phyloP scores from a whole-genome alignment of 1,139 yeast genomes.

The Geotrichum macrosporum region DNA sequence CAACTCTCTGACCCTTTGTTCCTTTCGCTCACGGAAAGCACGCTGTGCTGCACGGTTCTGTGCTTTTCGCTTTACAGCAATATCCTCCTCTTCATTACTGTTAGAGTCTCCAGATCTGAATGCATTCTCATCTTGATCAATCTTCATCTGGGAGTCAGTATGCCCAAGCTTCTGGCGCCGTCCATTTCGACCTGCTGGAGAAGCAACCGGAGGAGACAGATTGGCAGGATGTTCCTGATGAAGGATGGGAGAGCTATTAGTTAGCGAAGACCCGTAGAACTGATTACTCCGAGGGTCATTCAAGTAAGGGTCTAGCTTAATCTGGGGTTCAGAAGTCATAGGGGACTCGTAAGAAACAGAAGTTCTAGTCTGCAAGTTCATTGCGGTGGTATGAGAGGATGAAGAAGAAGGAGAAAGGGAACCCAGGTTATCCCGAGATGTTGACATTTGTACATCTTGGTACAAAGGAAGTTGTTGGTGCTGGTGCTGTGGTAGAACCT shows the following conservation, averaged over 20 bases:
- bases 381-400: slow-evolving; percentile 5
- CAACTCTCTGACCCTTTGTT: slow-evolving; percentile 63
- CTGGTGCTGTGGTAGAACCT: background rate
- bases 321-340: slow-evolving; percentile 1
- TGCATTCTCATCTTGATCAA: background rate
- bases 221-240: slow-evolving; percentile 2
- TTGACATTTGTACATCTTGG: background rate
- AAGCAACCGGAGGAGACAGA: slow-evolving; percentile 4
- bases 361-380: background rate
- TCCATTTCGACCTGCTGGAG: background rate
- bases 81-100: slow-evolving; percentile 43
- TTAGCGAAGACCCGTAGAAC: no score
- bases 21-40: slow-evolving; percentile 84
- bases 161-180: background rate
- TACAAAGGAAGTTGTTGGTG: background rate
- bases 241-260: no score
- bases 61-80: slow-evolving; percentile 59
- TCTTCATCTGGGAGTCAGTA: background rate
- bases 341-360: slow-evolving; percentile 14
- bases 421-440: slow-evolving; percentile 3
- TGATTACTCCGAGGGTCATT: no score
- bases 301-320: slow-evolving; percentile 15
- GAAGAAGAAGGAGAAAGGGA: slow-evolving; percentile 6
- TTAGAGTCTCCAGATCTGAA: slow-evolving; percentile 9
- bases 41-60: slow-evolving; percentile 88